Evolutionary conservation across 257 asterid genomes (phyloP).

Genomic region (Nicotiana obtusifolia): DNA sequence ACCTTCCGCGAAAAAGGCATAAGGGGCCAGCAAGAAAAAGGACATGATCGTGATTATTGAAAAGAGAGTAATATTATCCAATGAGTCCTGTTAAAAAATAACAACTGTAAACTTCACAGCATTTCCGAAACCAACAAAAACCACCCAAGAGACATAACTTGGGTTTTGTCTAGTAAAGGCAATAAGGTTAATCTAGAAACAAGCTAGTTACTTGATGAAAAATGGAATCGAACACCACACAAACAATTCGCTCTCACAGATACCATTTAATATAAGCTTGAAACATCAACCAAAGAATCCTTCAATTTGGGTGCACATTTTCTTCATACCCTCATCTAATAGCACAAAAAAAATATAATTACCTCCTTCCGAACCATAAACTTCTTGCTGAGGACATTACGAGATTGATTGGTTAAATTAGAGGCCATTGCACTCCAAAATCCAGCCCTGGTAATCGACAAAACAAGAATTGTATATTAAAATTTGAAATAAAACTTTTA

Average conservation of each 20-base stretch:
- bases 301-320: not conserved
- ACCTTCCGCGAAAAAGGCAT: slow-evolving; percentile 41
- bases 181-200: not conserved
- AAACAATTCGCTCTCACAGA: not conserved
- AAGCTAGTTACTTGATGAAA: not conserved
- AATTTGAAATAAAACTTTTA: not conserved
- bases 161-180: not conserved
- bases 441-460: slow-evolving; percentile 57
- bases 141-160: not conserved
- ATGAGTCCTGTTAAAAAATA: slow-evolving; percentile 32
- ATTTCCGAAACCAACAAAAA: slow-evolving; percentile 1
- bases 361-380: slow-evolving; percentile 95
- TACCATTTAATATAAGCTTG: not conserved
- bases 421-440: slow-evolving; percentile 99
- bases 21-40: slow-evolving; percentile 43
- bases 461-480: not conserved
- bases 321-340: not conserved
- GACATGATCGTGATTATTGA: slow-evolving; percentile 53
- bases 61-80: slow-evolving; percentile 50
- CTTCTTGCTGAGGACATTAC: slow-evolving; percentile 96
- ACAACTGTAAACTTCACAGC: slow-evolving; percentile 16
- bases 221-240: not conserved
- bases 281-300: not conserved
- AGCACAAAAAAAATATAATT: slow-evolving; percentile 3
- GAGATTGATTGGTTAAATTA: slow-evolving; percentile 86